Base-by-base conservation (phyloP, 2,329 filamentous ascomycete genomes). In the Xylariaceae sp. region DNA sequence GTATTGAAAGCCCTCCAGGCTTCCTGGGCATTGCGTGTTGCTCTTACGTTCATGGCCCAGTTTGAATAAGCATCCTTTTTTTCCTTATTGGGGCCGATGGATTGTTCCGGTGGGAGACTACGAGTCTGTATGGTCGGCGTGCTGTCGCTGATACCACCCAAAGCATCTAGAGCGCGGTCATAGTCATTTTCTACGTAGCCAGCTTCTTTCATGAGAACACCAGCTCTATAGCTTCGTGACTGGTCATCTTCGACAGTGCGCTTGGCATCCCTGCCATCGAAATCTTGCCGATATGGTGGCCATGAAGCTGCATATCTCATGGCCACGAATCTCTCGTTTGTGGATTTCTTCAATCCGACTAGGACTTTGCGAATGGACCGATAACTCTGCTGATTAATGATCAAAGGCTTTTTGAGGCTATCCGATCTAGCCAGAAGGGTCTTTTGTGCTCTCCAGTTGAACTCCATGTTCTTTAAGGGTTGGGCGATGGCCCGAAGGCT, bases 21-120 rank as follows among this genome's bases (percentile, higher is more conserved):
- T 61, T 87, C 83, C 51, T 79, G 74, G 1, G 77, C 71, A 60
- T 86, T 84, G 19, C 83, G 75, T 5, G 83, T 86, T 0, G 83
- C 76, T 55, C 72, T 74, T 39, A 87, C 75, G 28, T 74, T 76
- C 52, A 79, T 77, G 34, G 79, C 79, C 83, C 83, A 87, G 5
- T 54, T 56, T 5, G 62, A 60, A 45, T 64, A 72, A 12, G 70
- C 66, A 62, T 68, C 79, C 60, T 60, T 47, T 16, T 52, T 61
- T n/a, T 67, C 55, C 4, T 56, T 51, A 28, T 28, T 7, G 0
- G 56, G 38, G 3, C 60, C 67, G 2, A 53, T 62, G 67, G 64
- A 70, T 17, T 66, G 59, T 11, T 54, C 66, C 2, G 69, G 71
- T 4, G 65, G 52, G 16, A 75, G 58, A 31, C 69, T 70, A 40